Evolutionary conservation across 2,329 filamentous ascomycete genomes (phyloP), one percentile per base, ranked within the genome.

Genomic region (Chaetothyriales sp.): DNA sequence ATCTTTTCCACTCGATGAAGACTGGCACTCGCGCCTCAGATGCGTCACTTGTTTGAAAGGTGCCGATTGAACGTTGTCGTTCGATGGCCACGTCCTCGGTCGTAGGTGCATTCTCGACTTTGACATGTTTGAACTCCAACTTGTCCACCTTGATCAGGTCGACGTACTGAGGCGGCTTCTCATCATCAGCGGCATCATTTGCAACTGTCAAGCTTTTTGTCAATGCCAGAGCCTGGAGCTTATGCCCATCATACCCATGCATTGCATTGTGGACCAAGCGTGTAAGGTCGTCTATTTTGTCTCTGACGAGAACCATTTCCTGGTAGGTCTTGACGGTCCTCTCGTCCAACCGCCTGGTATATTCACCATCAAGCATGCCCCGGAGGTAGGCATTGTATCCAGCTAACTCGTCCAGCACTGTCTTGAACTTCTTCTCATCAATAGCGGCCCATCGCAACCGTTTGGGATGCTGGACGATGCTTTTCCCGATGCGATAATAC

Each of bases 1-100:
- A 59, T 50, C 59, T 50, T 58, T 61, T 58, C 49, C 50, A 48
- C 60, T 61, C 49, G 18, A 51, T 28, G n/a, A 28, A 51, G 43
- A 46, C 43, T 19, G n/a, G 37, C n/a, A 51, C 47, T 22, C 25
- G 13, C 18, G 44, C 18, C 19, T 51, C 43, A 19, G 43, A 28
- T 10, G 40, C 10, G 15, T 44, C 19, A 25, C 4, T 15, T 28
- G 9, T 47, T 47, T 48, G 20, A 29, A 48, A 51, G n/a, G 22
- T 47, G 43, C 49, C 43, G 19, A 28, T 46, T 9, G 43, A 22
- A n/a, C 44, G 44, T 20, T 20, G 4, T 18, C 44, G 44, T 46
- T 46, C 44, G 44, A 28, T 4, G 18, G 28, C 40, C 20, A 33
- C 43, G 8, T 47, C 19, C 25, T 22, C 43, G 5, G n/a, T 46